Percentiles rank a stretch among this genome's conserved stretches.
These are phyloP conservation scores for Shiraia sp. DNA, from an alignment of 2,329 filamentous ascomycete genomes.

Conservation along the genomic window DNA sequence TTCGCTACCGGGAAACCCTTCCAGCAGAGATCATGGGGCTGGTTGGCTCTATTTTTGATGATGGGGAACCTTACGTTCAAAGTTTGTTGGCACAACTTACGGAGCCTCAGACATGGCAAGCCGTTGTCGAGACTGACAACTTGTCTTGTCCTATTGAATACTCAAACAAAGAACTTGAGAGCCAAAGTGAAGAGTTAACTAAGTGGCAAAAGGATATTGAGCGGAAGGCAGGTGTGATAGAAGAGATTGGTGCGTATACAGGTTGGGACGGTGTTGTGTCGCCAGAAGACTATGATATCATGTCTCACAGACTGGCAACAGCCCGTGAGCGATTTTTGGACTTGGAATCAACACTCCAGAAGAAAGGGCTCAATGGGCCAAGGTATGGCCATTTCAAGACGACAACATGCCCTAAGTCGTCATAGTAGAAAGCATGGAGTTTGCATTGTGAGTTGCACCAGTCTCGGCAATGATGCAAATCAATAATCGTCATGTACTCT, in stretches of 20 bases:
- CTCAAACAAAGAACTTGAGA: no score
- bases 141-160: no score
- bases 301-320: constrained; percentile 19
- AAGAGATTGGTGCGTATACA: constrained; percentile 21
- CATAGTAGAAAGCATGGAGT: no score
- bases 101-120: constrained; percentile 2
- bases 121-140: not conserved
- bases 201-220: constrained; percentile 24
- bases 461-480: no score
- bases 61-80: constrained; percentile 12
- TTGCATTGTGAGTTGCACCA: no score
- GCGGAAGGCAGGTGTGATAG: constrained; percentile 22
- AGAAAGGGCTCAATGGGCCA: constrained; percentile 20
- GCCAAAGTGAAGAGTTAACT: no score
- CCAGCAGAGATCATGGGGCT: constrained; percentile 7
- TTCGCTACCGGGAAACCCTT: constrained; percentile 8
- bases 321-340: constrained; percentile 23
- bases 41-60: constrained; percentile 7
- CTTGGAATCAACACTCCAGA: constrained; percentile 21
- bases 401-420: no score
- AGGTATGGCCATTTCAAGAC: constrained; percentile 21
- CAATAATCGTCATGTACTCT: no score
- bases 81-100: constrained; percentile 6
- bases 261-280: constrained; percentile 30
- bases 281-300: constrained; percentile 22